Evolutionary conservation across 495 filamentous ascomycete genomes (phyloP).

Genomic region (Xylaria castorea): DNA sequence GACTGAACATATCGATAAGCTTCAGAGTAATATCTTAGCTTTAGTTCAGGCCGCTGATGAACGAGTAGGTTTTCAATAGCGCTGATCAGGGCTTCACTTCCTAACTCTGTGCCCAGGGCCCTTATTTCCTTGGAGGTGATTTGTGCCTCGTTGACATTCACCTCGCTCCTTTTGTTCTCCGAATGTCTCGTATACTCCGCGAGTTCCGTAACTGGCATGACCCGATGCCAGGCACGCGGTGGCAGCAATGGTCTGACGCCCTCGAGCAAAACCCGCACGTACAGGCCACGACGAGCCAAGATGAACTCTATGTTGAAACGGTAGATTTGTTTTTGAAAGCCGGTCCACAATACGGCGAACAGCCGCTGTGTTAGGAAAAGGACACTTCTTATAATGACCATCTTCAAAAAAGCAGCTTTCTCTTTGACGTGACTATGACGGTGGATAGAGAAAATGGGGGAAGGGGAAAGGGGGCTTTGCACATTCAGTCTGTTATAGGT

Average conservation of each 20-base stretch:
- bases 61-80: conserved; percentile 29
- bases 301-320: conserved; percentile 77
- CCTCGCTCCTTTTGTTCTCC: conserved; percentile 85
- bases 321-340: conserved; percentile 64
- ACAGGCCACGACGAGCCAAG: conserved; percentile 75
- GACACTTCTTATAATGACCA: background rate
- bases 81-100: background rate
- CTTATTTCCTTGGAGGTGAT: conserved; percentile 78
- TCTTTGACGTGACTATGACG: background rate
- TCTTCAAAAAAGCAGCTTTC: background rate
- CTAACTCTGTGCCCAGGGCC: conserved; percentile 62
- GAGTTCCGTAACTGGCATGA: conserved; percentile 84
- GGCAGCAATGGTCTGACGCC: conserved; percentile 81
- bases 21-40: conserved; percentile 72
- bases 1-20: conserved; percentile 64
- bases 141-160: conserved; percentile 86
- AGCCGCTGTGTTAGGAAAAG: conserved; percentile 25
- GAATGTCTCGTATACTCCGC: conserved; percentile 74
- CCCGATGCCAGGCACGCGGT: conserved; percentile 71
- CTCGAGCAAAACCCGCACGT: conserved; percentile 78
- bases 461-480: background rate
- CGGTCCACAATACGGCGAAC: conserved; percentile 33
- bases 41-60: conserved; percentile 72
- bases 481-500: background rate
- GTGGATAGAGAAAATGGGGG: conserved; percentile 21